Evolutionary conservation across 176 grass and related monocot genomes (phyloP), one percentile per base, ranked within the genome.

Genomic region (bread wheat (Triticum aestivum)): DNA sequence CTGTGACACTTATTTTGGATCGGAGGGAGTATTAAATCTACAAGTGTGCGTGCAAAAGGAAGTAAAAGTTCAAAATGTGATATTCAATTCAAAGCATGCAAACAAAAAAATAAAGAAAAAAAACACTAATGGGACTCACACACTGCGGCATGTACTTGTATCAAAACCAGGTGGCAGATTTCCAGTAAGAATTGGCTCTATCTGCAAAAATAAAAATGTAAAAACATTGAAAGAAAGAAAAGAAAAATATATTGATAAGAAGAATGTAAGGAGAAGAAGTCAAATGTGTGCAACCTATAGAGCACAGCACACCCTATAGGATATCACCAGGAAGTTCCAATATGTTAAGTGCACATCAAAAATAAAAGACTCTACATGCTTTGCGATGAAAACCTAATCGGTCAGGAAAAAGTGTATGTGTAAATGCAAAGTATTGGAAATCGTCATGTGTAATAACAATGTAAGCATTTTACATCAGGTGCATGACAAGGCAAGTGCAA

Each of bases 101-200:
- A 67, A 82, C 5, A 42, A 82, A 66, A 62, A 80, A 83, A 87
- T 61, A 80, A 84, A 77, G 73, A 79, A 80, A 85, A 85, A 91
- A 86, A 39, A 49, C 80, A 11, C 90, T 87, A 83, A 87, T 63
- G 61, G 84, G 83, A 97, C 94, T 97, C 92, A 94, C 94, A 97
- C 92, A 92, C 92, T 94, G 94, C 90, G 90, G 90, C 94, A 97
- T 90, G 89, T 83, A 93, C 87, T 94, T 47, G 86, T 91, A 89
- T 97, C 92, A 94, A 97, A 97, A 82, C 94, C 92, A 87, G 94
- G 88, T 89, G 94, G 92, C 81, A 97, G 86, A 89, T 94, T 97
- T 87, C 94, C 92, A 91, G 92, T 92, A 87, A 92, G 77, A 77
- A 97, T 89, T 80, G 92, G 90, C 77, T 92, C 94, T 92, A 97